Percentiles rank a stretch among this genome's conserved stretches.
Evolutionary conservation across 2,329 filamentous ascomycete genomes (phyloP).

Genomic region (Mollisia scopiformis): DNA sequence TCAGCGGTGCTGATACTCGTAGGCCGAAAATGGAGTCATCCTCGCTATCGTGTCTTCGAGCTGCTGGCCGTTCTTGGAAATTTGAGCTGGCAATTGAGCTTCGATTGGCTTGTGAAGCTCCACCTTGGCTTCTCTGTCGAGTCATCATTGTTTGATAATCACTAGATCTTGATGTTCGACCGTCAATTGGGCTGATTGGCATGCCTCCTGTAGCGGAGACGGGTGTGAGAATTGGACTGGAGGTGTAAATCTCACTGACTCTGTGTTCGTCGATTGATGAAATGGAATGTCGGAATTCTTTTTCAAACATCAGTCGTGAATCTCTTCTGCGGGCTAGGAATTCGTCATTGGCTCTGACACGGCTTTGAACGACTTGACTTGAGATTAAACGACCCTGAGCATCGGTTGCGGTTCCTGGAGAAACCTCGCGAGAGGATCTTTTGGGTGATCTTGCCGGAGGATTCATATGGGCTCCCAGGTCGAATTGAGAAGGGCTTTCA

Average conservation of each 20-base stretch:
- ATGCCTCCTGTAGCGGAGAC: slow-evolving; percentile 8
- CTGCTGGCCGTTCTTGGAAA: slow-evolving; percentile 22
- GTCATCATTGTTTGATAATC: slow-evolving; percentile 29
- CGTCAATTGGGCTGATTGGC: slow-evolving; percentile 26
- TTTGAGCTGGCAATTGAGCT: slow-evolving; percentile 30
- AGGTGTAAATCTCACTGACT: slow-evolving; percentile 14
- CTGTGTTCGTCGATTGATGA: slow-evolving; percentile 30
- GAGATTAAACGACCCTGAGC: slow-evolving; percentile 23
- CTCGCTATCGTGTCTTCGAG: slow-evolving; percentile 24
- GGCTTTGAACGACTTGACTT: slow-evolving; percentile 27
- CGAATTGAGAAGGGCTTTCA: slow-evolving; percentile 22
- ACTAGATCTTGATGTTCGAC: slow-evolving; percentile 24
- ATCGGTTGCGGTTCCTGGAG: slow-evolving; percentile 19
- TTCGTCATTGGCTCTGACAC: slow-evolving; percentile 32
- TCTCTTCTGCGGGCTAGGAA: slow-evolving; percentile 31
- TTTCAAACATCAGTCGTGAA: slow-evolving; percentile 29
- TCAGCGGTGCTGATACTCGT: slow-evolving; percentile 20
- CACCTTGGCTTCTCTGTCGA: slow-evolving; percentile 30
- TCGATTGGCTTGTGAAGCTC: slow-evolving; percentile 25
- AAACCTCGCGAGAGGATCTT: slow-evolving; percentile 22
- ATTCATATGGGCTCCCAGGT: slow-evolving; percentile 12
- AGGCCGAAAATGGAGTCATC: slow-evolving; percentile 31
- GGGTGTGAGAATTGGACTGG: slow-evolving; percentile 12
- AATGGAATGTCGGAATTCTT: slow-evolving; percentile 28
- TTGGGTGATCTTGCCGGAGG: slow-evolving; percentile 2